Conservation (phyloP, 805 yeast species). For the Yarrowia osloensis region DNA sequence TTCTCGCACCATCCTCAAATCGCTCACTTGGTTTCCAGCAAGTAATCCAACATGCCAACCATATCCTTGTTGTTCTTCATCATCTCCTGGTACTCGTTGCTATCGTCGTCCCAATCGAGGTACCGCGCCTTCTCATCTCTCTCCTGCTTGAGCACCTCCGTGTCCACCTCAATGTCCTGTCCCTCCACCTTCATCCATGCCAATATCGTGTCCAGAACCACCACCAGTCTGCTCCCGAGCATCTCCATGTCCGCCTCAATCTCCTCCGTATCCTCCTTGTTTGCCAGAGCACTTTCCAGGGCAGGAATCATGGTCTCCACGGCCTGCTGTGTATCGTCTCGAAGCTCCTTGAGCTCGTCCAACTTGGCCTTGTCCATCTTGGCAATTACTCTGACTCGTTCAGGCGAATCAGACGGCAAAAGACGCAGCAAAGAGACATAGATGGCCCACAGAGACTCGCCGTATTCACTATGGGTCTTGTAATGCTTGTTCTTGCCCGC, state of each 20-base stretch:
- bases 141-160: not conserved
- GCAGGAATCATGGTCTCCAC: not conserved
- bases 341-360: not conserved
- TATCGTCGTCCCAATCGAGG: slow-evolving; percentile 1
- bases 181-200: slow-evolving; percentile 28
- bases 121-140: not conserved
- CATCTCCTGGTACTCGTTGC: slow-evolving; percentile 7
- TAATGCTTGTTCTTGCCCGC: slow-evolving; percentile 16
- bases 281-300: not conserved
- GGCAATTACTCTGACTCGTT: slow-evolving; percentile 14
- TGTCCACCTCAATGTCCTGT: not conserved
- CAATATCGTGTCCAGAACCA: slow-evolving; percentile 17
- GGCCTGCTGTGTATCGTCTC: not conserved
- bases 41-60: slow-evolving; percentile 7
- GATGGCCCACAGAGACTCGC: slow-evolving; percentile 5
- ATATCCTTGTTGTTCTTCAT: not conserved
- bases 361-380: slow-evolving; percentile 5
- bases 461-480: not conserved
- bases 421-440: slow-evolving; percentile 7
- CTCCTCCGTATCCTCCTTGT: slow-evolving; percentile 1
- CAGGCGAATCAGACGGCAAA: slow-evolving; percentile 19
- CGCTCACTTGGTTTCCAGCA: not conserved
- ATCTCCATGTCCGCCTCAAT: not conserved
- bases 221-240: not conserved
- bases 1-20: too few relatives aligned